phyloP scores from a whole-genome alignment of 192 early-diverging fungal species.

The Entomortierella parvispora region DNA sequence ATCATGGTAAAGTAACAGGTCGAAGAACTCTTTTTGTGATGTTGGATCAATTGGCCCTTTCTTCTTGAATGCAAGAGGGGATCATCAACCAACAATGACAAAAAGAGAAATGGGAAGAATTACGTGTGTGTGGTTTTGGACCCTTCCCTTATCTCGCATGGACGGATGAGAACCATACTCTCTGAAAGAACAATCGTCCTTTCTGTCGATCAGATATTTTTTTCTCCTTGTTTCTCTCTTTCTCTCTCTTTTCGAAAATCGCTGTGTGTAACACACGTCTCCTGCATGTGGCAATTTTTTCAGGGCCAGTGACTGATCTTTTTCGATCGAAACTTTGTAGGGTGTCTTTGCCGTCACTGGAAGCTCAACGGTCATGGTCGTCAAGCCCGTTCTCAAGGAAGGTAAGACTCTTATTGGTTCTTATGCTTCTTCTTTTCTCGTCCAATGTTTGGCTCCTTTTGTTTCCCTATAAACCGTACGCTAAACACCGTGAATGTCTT shows the following conservation, averaged over 20 bases:
- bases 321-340: background rate
- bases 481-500: too few relatives aligned
- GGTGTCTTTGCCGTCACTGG: slow-evolving; percentile 56
- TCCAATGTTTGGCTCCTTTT: background rate
- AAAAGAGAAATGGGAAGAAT: background rate
- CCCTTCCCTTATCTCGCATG: too few relatives aligned
- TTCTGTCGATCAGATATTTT: slow-evolving; percentile 3
- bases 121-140: too few relatives aligned
- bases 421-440: background rate
- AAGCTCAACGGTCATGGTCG: slow-evolving; percentile 55
- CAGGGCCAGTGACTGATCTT: background rate
- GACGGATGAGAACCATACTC: too few relatives aligned
- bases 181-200: background rate
- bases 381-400: slow-evolving; percentile 49
- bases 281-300: too few relatives aligned
- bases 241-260: too few relatives aligned
- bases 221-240: background rate
- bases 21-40: too few relatives aligned
- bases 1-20: slow-evolving; percentile 33
- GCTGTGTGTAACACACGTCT: too few relatives aligned
- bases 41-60: background rate
- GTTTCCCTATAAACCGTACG: slow-evolving; percentile 2
- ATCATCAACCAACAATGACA: background rate
- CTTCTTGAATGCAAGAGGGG: background rate
- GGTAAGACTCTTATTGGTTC: slow-evolving; percentile 1